phyloP scores from a whole-genome alignment of 495 filamentous ascomycete genomes.

The Podospora pseudocomata region DNA sequence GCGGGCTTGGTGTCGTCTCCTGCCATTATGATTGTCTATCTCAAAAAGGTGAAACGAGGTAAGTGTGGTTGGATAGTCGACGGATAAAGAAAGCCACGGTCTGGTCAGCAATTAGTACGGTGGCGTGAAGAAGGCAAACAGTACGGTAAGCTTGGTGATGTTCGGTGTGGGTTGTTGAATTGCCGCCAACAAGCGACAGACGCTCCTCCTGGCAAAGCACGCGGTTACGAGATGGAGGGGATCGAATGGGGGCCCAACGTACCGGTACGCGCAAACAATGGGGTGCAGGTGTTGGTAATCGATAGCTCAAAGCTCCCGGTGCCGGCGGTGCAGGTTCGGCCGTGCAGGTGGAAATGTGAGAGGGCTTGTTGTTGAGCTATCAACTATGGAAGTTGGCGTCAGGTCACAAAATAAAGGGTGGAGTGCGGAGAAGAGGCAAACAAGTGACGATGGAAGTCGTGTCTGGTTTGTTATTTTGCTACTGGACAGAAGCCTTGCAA shows the following conservation, averaged over 20 bases:
- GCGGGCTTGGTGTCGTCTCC: slow-evolving; percentile 26
- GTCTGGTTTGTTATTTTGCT: slow-evolving; percentile 2
- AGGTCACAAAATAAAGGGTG: background rate
- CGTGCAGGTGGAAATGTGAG: slow-evolving; percentile 11
- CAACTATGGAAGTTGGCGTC: background rate
- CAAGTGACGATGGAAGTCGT: background rate
- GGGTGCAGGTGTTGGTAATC: background rate
- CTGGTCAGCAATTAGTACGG: slow-evolving; percentile 4
- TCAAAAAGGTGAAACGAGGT: background rate
- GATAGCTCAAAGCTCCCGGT: background rate
- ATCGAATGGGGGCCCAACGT: slow-evolving; percentile 13
- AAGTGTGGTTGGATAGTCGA: background rate
- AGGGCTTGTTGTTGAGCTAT: slow-evolving; percentile 3
- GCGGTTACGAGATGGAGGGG: background rate
- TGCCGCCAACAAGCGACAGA: background rate
- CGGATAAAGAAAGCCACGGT: slow-evolving; percentile 2
- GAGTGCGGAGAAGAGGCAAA: background rate
- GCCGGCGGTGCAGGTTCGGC: slow-evolving; percentile 1
- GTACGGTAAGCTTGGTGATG: background rate
- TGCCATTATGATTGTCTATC: slow-evolving; percentile 25
- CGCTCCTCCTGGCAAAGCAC: background rate
- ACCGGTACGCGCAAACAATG: slow-evolving; percentile 19
- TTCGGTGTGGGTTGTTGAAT: background rate
- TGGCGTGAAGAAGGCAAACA: background rate
- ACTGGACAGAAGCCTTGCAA: slow-evolving; percentile 7